A percentile compares a stretch with the other conserved stretches of the same genome.
Conservation (phyloP, 257 asterid species). For the Solanum ahanhuiri region DNA sequence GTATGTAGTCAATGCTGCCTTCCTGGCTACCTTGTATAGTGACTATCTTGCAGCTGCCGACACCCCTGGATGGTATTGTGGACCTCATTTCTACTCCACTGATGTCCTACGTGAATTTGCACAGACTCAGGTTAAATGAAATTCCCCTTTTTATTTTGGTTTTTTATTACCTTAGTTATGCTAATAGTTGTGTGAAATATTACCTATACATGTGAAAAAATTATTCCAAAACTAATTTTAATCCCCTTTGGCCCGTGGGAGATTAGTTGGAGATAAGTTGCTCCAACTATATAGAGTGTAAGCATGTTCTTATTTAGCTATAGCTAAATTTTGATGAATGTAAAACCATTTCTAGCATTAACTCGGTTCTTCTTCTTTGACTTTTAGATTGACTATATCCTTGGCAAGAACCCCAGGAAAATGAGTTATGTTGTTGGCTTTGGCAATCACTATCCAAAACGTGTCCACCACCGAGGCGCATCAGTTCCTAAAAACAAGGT, state of each 20-base stretch:
- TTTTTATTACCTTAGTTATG: too few relatives aligned
- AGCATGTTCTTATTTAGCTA: not conserved
- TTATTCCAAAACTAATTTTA: not conserved
- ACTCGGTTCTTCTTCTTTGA: not conserved
- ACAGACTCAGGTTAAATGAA: conserved; percentile 63
- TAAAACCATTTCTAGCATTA: not conserved
- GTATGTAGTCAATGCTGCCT: conserved; percentile 92
- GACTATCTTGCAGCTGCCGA: conserved; percentile 91
- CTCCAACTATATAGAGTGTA: not conserved
- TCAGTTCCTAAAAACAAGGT: conserved; percentile 80
- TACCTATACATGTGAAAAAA: not conserved
- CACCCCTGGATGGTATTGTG: conserved; percentile 97
- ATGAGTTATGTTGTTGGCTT: conserved; percentile 93
- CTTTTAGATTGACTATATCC: conserved; percentile 70
- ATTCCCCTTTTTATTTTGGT: not conserved
- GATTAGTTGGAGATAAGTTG: not conserved
- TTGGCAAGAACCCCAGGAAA: conserved; percentile 85
- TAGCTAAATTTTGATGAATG: not conserved
- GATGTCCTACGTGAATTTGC: conserved; percentile 79
- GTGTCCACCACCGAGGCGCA: conserved; percentile 91
- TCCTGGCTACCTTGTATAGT: conserved; percentile 70
- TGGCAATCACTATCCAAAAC: conserved; percentile 76
- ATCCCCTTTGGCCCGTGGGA: not conserved
- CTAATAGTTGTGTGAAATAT: not conserved
- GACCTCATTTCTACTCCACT: conserved; percentile 78